Percentiles rank a stretch among this genome's conserved stretches.
phyloP scores from a whole-genome alignment of 2,329 filamentous ascomycete genomes.

The Zymoseptoria ardabiliae region DNA sequence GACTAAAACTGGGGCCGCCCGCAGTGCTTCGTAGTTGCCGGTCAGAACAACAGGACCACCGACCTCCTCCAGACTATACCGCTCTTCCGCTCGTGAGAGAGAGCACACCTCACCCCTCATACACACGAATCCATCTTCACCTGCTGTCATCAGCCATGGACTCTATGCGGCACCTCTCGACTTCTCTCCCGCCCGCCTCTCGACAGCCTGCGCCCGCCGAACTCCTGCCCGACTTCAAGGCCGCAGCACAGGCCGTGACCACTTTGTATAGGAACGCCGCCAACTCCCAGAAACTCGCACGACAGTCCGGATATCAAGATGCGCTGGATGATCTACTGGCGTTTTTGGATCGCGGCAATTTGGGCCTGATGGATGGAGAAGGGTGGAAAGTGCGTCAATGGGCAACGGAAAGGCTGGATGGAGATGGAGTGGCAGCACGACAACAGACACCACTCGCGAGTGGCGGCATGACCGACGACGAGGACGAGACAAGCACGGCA shows the following conservation, averaged over 20 bases:
- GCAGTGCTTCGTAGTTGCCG: no score
- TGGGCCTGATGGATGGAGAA: constrained; percentile 74
- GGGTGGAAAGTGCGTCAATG: constrained; percentile 59
- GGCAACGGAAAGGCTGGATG: constrained; percentile 63
- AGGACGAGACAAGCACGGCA: constrained; percentile 41
- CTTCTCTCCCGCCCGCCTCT: constrained; percentile 50
- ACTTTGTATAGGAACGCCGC: constrained; percentile 93
- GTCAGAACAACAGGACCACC: neutral
- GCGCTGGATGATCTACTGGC: constrained; percentile 82
- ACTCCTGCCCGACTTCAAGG: constrained; percentile 83
- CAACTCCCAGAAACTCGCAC: constrained; percentile 65
- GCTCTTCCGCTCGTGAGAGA: neutral
- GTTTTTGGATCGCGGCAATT: constrained; percentile 74
- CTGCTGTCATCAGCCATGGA: constrained; percentile 43
- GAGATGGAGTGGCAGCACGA: constrained; percentile 33
- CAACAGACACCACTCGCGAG: constrained; percentile 29
- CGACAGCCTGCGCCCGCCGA: constrained; percentile 28
- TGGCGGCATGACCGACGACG: constrained; percentile 57
- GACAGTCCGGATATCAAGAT: constrained; percentile 82
- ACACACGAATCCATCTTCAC: neutral
- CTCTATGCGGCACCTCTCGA: constrained; percentile 57
- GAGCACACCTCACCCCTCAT: neutral
- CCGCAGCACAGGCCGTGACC: constrained; percentile 86
- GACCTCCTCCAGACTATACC: neutral
- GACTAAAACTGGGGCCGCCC: neutral